These are phyloP conservation scores for Porpolomopsis calyptriformis DNA, from an alignment of 768 basidiomycete genomes.

Conservation along the genomic window DNA sequence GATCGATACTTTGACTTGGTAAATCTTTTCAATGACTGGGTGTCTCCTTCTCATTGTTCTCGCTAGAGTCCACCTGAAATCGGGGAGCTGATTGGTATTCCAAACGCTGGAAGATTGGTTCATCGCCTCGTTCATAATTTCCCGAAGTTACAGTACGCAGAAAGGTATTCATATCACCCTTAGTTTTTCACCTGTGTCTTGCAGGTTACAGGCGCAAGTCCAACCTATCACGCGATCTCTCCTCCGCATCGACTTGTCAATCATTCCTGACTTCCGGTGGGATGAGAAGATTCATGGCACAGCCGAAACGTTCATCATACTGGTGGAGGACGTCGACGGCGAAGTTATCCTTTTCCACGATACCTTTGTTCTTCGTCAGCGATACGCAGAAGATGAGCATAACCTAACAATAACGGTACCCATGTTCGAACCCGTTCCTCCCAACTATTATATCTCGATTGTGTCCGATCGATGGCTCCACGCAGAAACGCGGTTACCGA, in stretches of 20 bases:
- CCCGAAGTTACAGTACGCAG: conserved; percentile 77
- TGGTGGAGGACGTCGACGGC: conserved; percentile 96
- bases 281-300: conserved; percentile 86
- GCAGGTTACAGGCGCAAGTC: conserved; percentile 84
- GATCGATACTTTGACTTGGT: conserved; percentile 92
- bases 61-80: conserved; percentile 71
- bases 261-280: conserved; percentile 98
- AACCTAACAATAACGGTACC: conserved; percentile 90
- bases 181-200: neutral
- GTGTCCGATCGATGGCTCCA: conserved; percentile 95
- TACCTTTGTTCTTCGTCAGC: conserved; percentile 81
- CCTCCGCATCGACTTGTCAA: conserved; percentile 84
- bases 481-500: conserved; percentile 85
- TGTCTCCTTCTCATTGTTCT: conserved; percentile 1
- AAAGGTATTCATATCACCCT: neutral
- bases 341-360: conserved; percentile 95
- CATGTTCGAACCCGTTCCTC: conserved; percentile 95
- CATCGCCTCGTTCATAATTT: conserved; percentile 92
- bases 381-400: conserved; percentile 89
- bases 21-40: conserved; percentile 9
- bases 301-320: conserved; percentile 84
- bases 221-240: conserved; percentile 93
- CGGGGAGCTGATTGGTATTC: conserved; percentile 88
- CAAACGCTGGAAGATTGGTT: conserved; percentile 85
- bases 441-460: conserved; percentile 95